Percentiles rank a stretch among this genome's conserved stretches.
These are phyloP conservation scores for Plasmodium yoelii DNA, from an alignment of 169 alveolate genomes.

Conservation along the genomic window DNA sequence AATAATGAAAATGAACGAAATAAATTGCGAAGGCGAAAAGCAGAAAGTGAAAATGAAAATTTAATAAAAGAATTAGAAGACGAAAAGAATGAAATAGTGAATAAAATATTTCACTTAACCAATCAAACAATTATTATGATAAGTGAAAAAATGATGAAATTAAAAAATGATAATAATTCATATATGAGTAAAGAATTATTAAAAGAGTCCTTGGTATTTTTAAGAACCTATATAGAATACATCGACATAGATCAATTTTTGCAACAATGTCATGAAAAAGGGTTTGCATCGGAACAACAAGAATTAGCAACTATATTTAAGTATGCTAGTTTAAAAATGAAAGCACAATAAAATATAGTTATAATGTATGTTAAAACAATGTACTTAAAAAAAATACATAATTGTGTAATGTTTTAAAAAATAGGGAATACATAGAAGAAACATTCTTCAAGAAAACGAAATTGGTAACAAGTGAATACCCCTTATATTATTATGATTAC, in stretches of 20 bases:
- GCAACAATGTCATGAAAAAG: constrained; percentile 66
- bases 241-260: constrained; percentile 58
- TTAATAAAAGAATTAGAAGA: constrained; percentile 67
- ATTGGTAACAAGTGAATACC: too few species aligned
- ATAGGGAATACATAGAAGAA: not conserved
- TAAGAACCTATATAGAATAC: constrained; percentile 53
- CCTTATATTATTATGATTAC: too few species aligned
- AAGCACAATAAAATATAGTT: constrained; percentile 17
- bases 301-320: constrained; percentile 73
- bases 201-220: constrained; percentile 66
- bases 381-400: not conserved
- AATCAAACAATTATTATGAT: constrained; percentile 51
- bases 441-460: too few species aligned
- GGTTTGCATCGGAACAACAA: constrained; percentile 51
- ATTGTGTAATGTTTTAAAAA: not conserved
- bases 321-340: constrained; percentile 56
- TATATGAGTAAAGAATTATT: constrained; percentile 73
- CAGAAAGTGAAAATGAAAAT: constrained; percentile 54
- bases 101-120: constrained; percentile 53
- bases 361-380: not conserved
- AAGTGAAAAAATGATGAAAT: constrained; percentile 63
- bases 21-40: constrained; percentile 54
- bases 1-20: constrained; percentile 36
- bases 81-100: constrained; percentile 38
- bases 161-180: constrained; percentile 40